Conservation (phyloP, 345 rosid genomes). For the Capsella bursapastoris region DNA sequence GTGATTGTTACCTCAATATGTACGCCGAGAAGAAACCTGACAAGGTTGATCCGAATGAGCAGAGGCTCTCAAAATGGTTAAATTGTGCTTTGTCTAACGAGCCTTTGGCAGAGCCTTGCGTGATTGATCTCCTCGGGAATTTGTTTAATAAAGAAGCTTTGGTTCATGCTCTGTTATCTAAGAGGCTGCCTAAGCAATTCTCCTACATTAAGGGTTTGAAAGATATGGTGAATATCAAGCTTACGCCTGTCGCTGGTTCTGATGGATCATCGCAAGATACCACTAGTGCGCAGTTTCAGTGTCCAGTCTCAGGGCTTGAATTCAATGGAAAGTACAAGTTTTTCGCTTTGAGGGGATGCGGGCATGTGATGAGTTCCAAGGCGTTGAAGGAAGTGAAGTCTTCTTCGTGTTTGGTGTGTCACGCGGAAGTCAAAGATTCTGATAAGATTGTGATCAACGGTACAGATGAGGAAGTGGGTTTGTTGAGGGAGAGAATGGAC, state of each 20-base stretch:
- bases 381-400: constrained; percentile 94
- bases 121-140: constrained; percentile 82
- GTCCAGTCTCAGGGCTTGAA: constrained; percentile 81
- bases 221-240: constrained; percentile 74
- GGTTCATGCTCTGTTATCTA: constrained; percentile 70
- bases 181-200: constrained; percentile 74
- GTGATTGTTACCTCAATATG: constrained; percentile 96
- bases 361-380: constrained; percentile 91
- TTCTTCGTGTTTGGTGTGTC: constrained; percentile 86
- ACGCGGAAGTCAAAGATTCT: constrained; percentile 61
- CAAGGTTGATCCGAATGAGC: constrained; percentile 90
- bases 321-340: constrained; percentile 88
- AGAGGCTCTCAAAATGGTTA: constrained; percentile 84
- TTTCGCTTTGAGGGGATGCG: constrained; percentile 73
- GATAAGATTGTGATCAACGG: constrained; percentile 90
- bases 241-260: constrained; percentile 56
- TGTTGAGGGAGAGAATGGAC: constrained; percentile 72
- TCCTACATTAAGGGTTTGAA: constrained; percentile 78
- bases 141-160: constrained; percentile 83
- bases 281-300: constrained; percentile 62
- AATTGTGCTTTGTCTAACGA: constrained; percentile 84
- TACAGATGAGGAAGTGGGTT: constrained; percentile 70
- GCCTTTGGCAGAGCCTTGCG: constrained; percentile 81
- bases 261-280: constrained; percentile 46
- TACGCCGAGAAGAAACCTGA: constrained; percentile 95